Evolutionary conservation across 2,329 filamentous ascomycete species (phyloP).

Genomic region (Ceratocystis variospora): DNA sequence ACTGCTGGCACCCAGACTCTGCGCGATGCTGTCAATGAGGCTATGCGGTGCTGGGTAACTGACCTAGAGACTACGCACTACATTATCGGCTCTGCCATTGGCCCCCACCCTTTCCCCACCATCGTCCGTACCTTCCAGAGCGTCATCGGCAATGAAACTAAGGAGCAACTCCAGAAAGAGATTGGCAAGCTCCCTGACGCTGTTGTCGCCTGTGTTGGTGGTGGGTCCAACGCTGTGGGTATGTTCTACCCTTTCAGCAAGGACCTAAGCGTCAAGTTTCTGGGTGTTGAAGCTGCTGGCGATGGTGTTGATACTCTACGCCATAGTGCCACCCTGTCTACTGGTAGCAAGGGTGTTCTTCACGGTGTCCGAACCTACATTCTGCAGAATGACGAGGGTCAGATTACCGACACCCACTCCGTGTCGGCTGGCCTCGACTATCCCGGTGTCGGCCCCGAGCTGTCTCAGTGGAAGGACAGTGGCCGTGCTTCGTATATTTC

Average conservation of each 20-base stretch:
- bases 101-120: slow-evolving; percentile 92
- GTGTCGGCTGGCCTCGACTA: slow-evolving; percentile 95
- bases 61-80: slow-evolving; percentile 91
- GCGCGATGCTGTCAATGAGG: slow-evolving; percentile 87
- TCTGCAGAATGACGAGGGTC: slow-evolving; percentile 80
- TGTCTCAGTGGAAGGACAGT: slow-evolving; percentile 84
- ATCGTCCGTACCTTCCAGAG: slow-evolving; percentile 97
- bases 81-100: slow-evolving; percentile 94
- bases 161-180: slow-evolving; percentile 73
- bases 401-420: slow-evolving; percentile 90
- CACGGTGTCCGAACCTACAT: slow-evolving; percentile 95
- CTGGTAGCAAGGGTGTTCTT: slow-evolving; percentile 79
- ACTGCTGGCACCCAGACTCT: slow-evolving; percentile 77
- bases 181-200: slow-evolving; percentile 85
- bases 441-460: slow-evolving; percentile 87
- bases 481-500: slow-evolving; percentile 76
- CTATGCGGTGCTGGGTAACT: slow-evolving; percentile 84
- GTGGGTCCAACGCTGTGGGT: slow-evolving; percentile 85
- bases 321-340: slow-evolving; percentile 77
- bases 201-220: slow-evolving; percentile 91
- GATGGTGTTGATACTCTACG: slow-evolving; percentile 76
- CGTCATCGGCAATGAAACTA: slow-evolving; percentile 90
- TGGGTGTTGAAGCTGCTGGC: slow-evolving; percentile 90
- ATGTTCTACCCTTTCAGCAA: slow-evolving; percentile 97
- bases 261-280: slow-evolving; percentile 69